These are phyloP conservation scores for Pythium chondricola DNA, from an alignment of 352 stramenopile species.

Conservation along the genomic window DNA sequence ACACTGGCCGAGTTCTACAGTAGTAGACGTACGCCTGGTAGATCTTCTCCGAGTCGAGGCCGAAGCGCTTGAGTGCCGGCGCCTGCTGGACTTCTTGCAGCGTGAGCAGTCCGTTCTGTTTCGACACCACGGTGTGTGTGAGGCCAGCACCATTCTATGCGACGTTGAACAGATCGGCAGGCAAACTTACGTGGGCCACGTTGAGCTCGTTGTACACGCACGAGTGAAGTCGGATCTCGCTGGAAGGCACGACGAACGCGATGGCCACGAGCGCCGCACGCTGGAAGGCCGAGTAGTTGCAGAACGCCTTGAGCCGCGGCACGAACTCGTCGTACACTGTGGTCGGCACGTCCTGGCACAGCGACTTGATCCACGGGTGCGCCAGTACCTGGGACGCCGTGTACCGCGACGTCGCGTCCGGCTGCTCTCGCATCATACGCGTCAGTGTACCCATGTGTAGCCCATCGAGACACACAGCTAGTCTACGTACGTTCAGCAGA, in stretches of 20 bases:
- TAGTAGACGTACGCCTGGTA: slow-evolving; percentile 37
- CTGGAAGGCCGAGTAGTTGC: slow-evolving; percentile 54
- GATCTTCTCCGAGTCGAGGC: slow-evolving; percentile 62
- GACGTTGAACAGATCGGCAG: too few species aligned
- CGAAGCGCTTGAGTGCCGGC: slow-evolving; percentile 41
- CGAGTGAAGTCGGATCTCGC: slow-evolving; percentile 41
- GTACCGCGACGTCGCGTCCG: slow-evolving; percentile 40
- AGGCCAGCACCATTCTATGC: too few species aligned
- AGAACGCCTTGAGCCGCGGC: slow-evolving; percentile 58
- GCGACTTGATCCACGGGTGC: slow-evolving; percentile 70
- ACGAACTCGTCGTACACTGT: slow-evolving; percentile 63
- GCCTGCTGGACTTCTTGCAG: slow-evolving; percentile 54
- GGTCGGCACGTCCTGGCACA: slow-evolving; percentile 24
- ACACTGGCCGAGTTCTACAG: neutral
- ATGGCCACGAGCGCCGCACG: slow-evolving; percentile 58
- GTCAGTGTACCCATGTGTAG: too few species aligned
- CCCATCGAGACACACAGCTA: too few species aligned
- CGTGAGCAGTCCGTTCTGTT: slow-evolving; percentile 71
- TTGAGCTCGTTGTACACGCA: slow-evolving; percentile 80
- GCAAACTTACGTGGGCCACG: slow-evolving; percentile 40
- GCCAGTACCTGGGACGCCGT: slow-evolving; percentile 56
- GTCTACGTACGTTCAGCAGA: slow-evolving; percentile 44
- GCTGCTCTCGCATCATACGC: too few species aligned
- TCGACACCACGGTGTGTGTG: too few species aligned
- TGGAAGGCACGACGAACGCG: slow-evolving; percentile 65